Percentiles rank a stretch among this genome's conserved stretches.
phyloP scores from a whole-genome alignment of 129 eudicot species.

The Logfia minima region DNA sequence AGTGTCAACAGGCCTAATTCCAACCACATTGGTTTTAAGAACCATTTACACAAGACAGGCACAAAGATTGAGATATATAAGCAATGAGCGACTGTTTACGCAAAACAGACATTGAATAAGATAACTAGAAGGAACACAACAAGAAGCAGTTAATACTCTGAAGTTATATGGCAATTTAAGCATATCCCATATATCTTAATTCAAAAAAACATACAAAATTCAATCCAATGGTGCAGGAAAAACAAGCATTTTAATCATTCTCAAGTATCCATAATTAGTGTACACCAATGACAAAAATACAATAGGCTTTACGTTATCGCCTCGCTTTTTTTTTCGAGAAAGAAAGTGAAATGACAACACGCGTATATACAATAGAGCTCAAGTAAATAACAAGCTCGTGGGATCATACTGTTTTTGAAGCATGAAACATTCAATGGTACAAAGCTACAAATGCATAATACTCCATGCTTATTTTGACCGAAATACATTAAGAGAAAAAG shows the following conservation, averaged over 20 bases:
- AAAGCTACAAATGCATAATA: conserved; percentile 34
- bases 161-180: conserved; percentile 3
- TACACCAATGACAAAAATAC: conserved; percentile 22
- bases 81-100: neutral
- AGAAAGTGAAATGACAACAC: conserved; percentile 27
- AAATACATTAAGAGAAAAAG: conserved; percentile 3
- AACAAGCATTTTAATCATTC: conserved; percentile 27
- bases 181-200: conserved; percentile 2
- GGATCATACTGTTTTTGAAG: conserved; percentile 26
- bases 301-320: neutral
- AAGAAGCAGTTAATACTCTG: neutral
- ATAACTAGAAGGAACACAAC: neutral
- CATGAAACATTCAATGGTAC: conserved; percentile 41
- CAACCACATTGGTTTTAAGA: neutral
- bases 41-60: too few relatives aligned
- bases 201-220: neutral
- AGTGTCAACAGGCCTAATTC: neutral
- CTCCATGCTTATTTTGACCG: conserved; percentile 37
- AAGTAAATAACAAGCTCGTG: conserved; percentile 31
- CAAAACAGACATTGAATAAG: neutral
- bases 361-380: conserved; percentile 43
- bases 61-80: too few relatives aligned
- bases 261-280: conserved; percentile 22
- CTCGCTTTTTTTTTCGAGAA: neutral
- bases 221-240: neutral